Conservation (phyloP, 768 basidiomycete genomes). For the Tricholoma saponaceum region DNA sequence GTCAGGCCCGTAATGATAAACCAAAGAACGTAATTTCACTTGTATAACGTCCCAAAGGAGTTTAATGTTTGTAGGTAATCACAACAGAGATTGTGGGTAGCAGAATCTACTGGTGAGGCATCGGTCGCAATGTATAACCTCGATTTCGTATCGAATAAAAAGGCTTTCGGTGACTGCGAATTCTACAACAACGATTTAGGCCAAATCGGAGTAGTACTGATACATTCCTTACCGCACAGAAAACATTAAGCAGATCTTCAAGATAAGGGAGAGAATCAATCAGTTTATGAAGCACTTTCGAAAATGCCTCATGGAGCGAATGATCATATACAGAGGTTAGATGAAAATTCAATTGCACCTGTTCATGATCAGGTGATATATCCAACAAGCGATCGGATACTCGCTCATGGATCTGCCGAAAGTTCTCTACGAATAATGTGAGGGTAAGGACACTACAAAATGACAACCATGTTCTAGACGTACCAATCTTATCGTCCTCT, state of each 20-base stretch:
- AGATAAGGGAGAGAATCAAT: constrained; percentile 82
- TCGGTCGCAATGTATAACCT: constrained; percentile 93
- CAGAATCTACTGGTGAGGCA: constrained; percentile 84
- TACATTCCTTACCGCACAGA: constrained; percentile 57
- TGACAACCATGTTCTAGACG: constrained; percentile 15
- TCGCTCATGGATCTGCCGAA: constrained; percentile 85
- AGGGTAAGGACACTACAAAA: not conserved
- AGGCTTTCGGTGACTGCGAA: constrained; percentile 90
- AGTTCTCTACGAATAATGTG: constrained; percentile 59
- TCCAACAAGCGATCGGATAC: constrained; percentile 81
- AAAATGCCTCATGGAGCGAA: constrained; percentile 88
- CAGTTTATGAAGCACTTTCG: constrained; percentile 81
- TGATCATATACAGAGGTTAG: constrained; percentile 94
- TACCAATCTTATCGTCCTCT: constrained; percentile 89
- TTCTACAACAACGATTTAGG: constrained; percentile 46
- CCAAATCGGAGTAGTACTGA: not conserved
- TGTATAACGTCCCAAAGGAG: constrained; percentile 83
- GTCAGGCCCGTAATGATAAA: constrained; percentile 1
- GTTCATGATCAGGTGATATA: constrained; percentile 69
- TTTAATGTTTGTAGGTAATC: constrained; percentile 88
- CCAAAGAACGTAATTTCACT: constrained; percentile 37
- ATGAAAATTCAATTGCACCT: constrained; percentile 80
- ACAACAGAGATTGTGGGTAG: constrained; percentile 84
- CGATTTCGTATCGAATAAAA: constrained; percentile 83
- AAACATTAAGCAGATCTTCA: constrained; percentile 84